Conservation (phyloP, 148 eudicot species). For the Linanthus parryae region DNA sequence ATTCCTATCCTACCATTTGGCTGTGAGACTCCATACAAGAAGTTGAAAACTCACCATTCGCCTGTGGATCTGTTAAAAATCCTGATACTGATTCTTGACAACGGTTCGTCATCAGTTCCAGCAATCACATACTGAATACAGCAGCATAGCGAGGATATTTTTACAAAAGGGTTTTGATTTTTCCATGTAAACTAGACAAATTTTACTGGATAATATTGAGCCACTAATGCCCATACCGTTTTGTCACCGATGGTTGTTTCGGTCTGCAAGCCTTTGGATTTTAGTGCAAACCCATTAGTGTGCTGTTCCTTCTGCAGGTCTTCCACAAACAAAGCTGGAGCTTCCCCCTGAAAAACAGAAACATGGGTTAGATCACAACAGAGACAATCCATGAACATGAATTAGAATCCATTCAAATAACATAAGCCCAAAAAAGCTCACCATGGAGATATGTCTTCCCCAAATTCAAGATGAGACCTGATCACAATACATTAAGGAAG, state of each 20-base stretch:
- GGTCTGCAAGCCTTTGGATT: constrained; percentile 40
- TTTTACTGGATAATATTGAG: no score
- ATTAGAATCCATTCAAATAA: no score
- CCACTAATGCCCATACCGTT: constrained; percentile 33
- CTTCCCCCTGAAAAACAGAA: constrained; percentile 35
- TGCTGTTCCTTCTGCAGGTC: constrained; percentile 32
- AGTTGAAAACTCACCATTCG: constrained; percentile 28
- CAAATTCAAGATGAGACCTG: constrained; percentile 21
- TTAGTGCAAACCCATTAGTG: constrained; percentile 33
- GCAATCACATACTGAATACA: constrained; percentile 65
- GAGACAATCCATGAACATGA: background rate
- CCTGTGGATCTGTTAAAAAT: constrained; percentile 28
- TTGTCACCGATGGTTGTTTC: constrained; percentile 38
- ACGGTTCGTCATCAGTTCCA: constrained; percentile 32
- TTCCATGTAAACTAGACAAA: no score
- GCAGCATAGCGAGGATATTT: constrained; percentile 2
- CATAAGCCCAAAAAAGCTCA: constrained; percentile 10
- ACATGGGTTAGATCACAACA: background rate
- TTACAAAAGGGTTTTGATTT: background rate
- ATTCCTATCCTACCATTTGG: no score
- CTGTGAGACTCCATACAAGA: background rate
- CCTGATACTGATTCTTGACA: constrained; percentile 28
- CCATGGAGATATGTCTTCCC: constrained; percentile 15
- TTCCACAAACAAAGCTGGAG: constrained; percentile 68
- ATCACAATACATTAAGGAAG: constrained; percentile 4